Conservation (phyloP, 768 basidiomycete genomes). For the Podaxis sp. region DNA sequence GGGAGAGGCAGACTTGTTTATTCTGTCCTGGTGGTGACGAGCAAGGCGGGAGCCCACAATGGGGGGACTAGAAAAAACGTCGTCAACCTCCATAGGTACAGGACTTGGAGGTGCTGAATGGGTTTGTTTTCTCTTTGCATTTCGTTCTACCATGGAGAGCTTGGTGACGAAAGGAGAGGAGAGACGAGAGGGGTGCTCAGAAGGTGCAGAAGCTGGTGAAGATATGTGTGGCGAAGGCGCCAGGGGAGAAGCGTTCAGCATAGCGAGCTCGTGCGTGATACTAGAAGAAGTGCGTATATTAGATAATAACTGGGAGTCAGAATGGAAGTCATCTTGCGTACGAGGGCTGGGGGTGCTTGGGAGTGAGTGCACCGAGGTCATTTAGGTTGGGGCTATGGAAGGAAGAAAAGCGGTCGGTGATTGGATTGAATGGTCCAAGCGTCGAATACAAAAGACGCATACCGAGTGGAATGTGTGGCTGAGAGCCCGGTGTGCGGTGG, state of each 20-base stretch:
- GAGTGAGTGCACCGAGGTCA: conserved; percentile 1
- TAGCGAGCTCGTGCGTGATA: conserved; percentile 1
- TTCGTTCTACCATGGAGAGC: conserved; percentile 28
- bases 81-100: conserved; percentile 21
- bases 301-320: neutral
- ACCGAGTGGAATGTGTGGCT: conserved; percentile 14
- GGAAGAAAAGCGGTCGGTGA: neutral
- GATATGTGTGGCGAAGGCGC: conserved; percentile 23
- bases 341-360: neutral
- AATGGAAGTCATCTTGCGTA: neutral
- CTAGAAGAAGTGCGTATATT: neutral
- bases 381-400: neutral
- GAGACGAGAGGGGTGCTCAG: conserved; percentile 32
- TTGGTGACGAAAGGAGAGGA: conserved; percentile 51
- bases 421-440: neutral
- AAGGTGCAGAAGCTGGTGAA: conserved; percentile 28
- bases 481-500: conserved; percentile 16
- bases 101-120: conserved; percentile 11
- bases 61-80: conserved; percentile 26
- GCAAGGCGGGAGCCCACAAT: conserved; percentile 7
- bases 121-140: conserved; percentile 19
- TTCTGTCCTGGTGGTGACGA: conserved; percentile 19
- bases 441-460: neutral
- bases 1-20: conserved; percentile 23
- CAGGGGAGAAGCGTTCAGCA: conserved; percentile 24